Base-by-base conservation (phyloP, 2,329 filamentous ascomycete species). In the Alternaria atra region DNA sequence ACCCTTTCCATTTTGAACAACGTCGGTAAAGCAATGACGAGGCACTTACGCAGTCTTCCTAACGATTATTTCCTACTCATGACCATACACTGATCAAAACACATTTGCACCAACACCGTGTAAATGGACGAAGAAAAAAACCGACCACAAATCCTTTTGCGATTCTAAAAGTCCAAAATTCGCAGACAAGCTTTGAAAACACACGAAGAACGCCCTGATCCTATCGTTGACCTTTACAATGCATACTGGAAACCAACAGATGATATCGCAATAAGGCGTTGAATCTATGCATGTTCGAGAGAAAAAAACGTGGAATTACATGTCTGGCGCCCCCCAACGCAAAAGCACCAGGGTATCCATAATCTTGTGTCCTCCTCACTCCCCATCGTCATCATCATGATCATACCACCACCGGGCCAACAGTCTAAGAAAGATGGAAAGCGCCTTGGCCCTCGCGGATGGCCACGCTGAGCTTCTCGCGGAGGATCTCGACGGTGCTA, bases 381-480 rank as follows among this genome's bases (percentile, higher is more conserved):
- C 13, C 34, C 13, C 32, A 17, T n/a, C 30, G 6, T 44, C 32
- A 7, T 35, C 34, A 42, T 7, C 34, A 0, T 29, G 7, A 17
- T 12, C 8, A 15, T 17, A 39, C 9, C 50, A 48, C 20, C 43
- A 1, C 52, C 6, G 29, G n/a, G 32, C 32, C 37, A 40, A 25
- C 42, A 44, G 40, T 62, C 48, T 85, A 97, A 62, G 94, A 97
- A 68, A 99, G 85, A 81, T 98, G 95, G 86, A 99, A 99, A 62
- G 96, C 95, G 30, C 95, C 95, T 78, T 99, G 95, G 25, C 95
- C 95, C 82, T 99, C 96, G 79, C 89, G 91, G 77, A 97, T 97
- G 27, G 95, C 96, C 66, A 90, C 90, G 66, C 87, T 89, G 55
- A 99, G 84, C 78, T 92, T 92, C 76, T 90, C 87, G 73, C 86